A percentile compares a stretch with the other conserved stretches of the same genome.
Conservation (phyloP, 371 early-diverging fungal genomes). For the Synchytrium microbalum region DNA sequence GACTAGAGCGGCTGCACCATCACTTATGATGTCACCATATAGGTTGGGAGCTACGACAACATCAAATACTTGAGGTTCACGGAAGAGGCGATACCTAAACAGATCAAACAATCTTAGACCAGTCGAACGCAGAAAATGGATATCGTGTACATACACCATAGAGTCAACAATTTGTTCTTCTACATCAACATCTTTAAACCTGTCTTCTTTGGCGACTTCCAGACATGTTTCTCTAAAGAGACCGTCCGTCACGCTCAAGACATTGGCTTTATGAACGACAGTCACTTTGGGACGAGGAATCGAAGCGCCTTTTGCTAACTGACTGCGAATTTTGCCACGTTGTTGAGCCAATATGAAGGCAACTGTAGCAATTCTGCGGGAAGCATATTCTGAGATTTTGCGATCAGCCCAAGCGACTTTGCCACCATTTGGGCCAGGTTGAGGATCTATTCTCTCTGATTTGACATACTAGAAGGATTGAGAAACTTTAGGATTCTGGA, state of each 20-base stretch:
- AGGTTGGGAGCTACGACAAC: slow-evolving; percentile 92
- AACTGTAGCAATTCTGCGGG: slow-evolving; percentile 72
- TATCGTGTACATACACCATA: slow-evolving; percentile 62
- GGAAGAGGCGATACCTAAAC: slow-evolving; percentile 78
- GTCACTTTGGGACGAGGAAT: slow-evolving; percentile 67
- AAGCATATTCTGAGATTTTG: slow-evolving; percentile 79
- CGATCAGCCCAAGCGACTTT: slow-evolving; percentile 75
- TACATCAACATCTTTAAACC: slow-evolving; percentile 55
- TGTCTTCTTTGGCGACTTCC: slow-evolving; percentile 48
- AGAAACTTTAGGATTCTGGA: too few relatives aligned
- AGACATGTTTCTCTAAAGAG: slow-evolving; percentile 85
- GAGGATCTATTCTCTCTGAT: slow-evolving; percentile 61
- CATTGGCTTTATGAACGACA: slow-evolving; percentile 96
- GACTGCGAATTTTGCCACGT: slow-evolving; percentile 48
- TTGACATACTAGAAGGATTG: slow-evolving; percentile 63
- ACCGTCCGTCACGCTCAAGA: slow-evolving; percentile 86
- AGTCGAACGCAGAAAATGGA: background rate
- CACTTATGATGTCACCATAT: slow-evolving; percentile 94
- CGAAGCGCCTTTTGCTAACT: slow-evolving; percentile 42
- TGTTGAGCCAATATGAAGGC: slow-evolving; percentile 82
- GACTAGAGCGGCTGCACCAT: slow-evolving; percentile 90
- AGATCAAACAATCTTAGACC: background rate
- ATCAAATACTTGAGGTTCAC: slow-evolving; percentile 89
- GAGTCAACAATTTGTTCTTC: slow-evolving; percentile 94
- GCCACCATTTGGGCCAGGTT: slow-evolving; percentile 54